Conservation (phyloP, 805 yeast genomes). For the Suhomyces canberraensis region DNA sequence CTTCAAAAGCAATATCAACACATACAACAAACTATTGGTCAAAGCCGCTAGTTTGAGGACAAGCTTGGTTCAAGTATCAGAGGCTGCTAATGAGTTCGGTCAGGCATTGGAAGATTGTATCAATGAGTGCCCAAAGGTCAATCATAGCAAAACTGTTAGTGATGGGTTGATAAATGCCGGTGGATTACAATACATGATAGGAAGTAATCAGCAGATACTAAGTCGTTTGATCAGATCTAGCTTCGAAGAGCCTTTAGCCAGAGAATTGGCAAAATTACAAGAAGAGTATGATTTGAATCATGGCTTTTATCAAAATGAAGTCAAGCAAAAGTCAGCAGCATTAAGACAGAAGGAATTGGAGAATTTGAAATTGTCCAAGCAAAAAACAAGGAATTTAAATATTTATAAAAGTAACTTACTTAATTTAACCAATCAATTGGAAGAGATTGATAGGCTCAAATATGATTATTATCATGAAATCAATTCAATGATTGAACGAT, state of each 20-base stretch:
- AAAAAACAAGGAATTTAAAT: slow-evolving; percentile 61
- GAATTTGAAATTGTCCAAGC: slow-evolving; percentile 55
- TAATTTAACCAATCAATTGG: slow-evolving; percentile 69
- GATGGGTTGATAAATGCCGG: slow-evolving; percentile 70
- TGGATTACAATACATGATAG: slow-evolving; percentile 71
- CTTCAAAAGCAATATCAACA: slow-evolving; percentile 46
- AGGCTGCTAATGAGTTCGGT: slow-evolving; percentile 71
- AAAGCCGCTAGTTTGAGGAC: slow-evolving; percentile 47
- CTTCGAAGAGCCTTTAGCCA: slow-evolving; percentile 52
- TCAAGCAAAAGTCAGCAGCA: slow-evolving; percentile 48
- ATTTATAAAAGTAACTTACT: slow-evolving; percentile 64
- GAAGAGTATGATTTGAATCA: slow-evolving; percentile 47
- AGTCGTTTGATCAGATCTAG: slow-evolving; percentile 53
- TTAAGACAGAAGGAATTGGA: slow-evolving; percentile 60
- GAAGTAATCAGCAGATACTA: slow-evolving; percentile 74
- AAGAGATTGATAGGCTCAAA: slow-evolving; percentile 72
- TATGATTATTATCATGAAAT: slow-evolving; percentile 70
- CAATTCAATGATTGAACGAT: slow-evolving; percentile 53
- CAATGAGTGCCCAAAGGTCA: slow-evolving; percentile 25
- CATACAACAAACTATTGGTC: slow-evolving; percentile 45
- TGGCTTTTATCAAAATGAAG: slow-evolving; percentile 48
- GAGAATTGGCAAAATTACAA: slow-evolving; percentile 44
- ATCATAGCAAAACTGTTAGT: slow-evolving; percentile 29
- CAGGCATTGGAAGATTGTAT: slow-evolving; percentile 53
- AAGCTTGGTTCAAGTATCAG: slow-evolving; percentile 47